Percentiles rank a stretch among this genome's conserved stretches.
Conservation (phyloP, 2,329 filamentous ascomycete genomes). For the Niveomyces coronatus region DNA sequence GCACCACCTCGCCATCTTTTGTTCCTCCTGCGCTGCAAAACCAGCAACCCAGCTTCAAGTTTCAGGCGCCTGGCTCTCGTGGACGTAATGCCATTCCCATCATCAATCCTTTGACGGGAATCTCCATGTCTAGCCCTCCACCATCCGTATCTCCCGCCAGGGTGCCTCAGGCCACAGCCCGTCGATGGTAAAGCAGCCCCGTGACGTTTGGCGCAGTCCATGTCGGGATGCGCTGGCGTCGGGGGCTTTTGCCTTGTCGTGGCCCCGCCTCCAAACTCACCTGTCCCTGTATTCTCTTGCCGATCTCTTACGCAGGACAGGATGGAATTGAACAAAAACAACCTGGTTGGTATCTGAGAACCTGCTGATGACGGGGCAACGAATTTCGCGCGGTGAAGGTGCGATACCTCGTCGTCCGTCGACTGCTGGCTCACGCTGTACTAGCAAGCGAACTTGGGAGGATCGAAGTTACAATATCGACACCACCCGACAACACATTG, state of each 20-base stretch:
- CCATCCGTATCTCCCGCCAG: constrained; percentile 55
- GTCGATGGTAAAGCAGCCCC: constrained; percentile 39
- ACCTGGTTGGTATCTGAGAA: too few species aligned
- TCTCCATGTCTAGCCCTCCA: constrained; percentile 80
- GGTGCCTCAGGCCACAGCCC: constrained; percentile 45
- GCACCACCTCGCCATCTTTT: constrained; percentile 55
- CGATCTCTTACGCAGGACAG: constrained; percentile 43
- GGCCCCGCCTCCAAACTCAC: constrained; percentile 10
- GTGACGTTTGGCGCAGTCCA: constrained; percentile 20
- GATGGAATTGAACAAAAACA: constrained; percentile 1
- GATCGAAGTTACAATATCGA: too few species aligned
- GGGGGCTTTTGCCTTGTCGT: constrained; percentile 19
- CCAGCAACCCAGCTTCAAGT: constrained; percentile 60
- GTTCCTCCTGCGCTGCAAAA: constrained; percentile 55
- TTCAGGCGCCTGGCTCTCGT: constrained; percentile 81
- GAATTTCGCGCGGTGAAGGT: constrained; percentile 2
- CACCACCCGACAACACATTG: constrained; percentile 32
- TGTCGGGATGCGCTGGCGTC: constrained; percentile 18
- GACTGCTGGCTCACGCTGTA: constrained; percentile 24
- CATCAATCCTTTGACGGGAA: constrained; percentile 87
- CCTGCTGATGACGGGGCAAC: constrained; percentile 19
- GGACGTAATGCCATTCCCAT: constrained; percentile 94
- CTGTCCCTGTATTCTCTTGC: constrained; percentile 10
- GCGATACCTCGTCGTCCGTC: constrained; percentile 5
- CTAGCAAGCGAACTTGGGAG: constrained; percentile 40